Evolutionary conservation across 257 asterid species (phyloP).

Genomic region (Ocimum tenuiflorum): DNA sequence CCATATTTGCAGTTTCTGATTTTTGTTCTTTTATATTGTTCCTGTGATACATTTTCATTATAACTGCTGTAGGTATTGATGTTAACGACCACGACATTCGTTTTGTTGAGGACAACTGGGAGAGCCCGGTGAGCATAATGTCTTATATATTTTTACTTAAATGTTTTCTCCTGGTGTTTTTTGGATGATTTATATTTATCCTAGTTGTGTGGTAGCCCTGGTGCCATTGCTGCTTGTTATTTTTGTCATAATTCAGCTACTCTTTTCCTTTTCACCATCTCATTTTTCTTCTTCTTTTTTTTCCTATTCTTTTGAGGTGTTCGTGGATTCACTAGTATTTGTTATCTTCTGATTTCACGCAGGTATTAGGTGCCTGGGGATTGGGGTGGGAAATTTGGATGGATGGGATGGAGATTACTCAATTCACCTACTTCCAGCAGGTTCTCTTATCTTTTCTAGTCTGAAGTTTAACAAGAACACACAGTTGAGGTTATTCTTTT

Average conservation of each 20-base stretch:
- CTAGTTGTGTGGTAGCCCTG: constrained; percentile 6
- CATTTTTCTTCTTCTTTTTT: background rate
- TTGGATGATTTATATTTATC: background rate
- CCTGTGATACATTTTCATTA: constrained; percentile 12
- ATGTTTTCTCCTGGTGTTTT: background rate
- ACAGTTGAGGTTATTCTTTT: constrained; percentile 1
- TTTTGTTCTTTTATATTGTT: constrained; percentile 14
- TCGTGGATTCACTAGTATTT: constrained; percentile 11
- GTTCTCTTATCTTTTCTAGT: constrained; percentile 28
- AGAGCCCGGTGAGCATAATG: constrained; percentile 79
- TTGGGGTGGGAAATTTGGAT: constrained; percentile 99
- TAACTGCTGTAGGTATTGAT: constrained; percentile 60
- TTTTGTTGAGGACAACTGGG: constrained; percentile 99
- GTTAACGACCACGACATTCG: constrained; percentile 94
- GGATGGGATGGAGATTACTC: constrained; percentile 99
- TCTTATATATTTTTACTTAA: background rate
- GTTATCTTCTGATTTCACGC: constrained; percentile 25
- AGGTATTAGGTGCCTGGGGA: constrained; percentile 99
- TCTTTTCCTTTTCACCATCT: background rate
- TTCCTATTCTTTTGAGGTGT: background rate
- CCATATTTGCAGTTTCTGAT: background rate
- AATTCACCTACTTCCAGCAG: constrained; percentile 99
- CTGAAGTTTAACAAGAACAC: constrained; percentile 17
- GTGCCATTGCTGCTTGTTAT: constrained; percentile 15
- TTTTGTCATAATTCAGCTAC: constrained; percentile 7